phyloP scores from a whole-genome alignment of 176 grass and related monocot species.

The Cocos nucifera region DNA sequence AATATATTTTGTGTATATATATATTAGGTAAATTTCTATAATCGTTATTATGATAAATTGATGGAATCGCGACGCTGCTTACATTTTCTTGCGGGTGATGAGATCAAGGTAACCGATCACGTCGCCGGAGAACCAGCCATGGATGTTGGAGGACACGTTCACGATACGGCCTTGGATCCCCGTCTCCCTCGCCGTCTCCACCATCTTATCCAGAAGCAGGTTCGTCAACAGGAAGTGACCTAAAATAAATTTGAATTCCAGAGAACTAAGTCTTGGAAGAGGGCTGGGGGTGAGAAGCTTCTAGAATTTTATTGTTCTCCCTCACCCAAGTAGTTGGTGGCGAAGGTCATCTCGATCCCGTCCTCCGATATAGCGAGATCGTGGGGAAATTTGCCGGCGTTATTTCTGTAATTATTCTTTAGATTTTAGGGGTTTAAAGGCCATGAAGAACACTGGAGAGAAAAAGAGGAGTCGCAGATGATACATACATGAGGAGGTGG shows the following conservation, averaged over 20 bases:
- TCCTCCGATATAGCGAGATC: conserved; percentile 78
- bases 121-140: conserved; percentile 89
- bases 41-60: no score
- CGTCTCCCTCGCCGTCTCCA: conserved; percentile 8
- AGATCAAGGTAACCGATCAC: conserved; percentile 62
- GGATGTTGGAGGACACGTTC: conserved; percentile 13
- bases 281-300: no score
- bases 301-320: no score
- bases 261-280: no score
- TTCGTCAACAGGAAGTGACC: conserved; percentile 84
- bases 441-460: neutral
- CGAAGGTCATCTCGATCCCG: conserved; percentile 98
- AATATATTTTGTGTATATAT: neutral
- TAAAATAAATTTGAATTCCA: conserved; percentile 1
- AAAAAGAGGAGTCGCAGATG: neutral
- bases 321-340: conserved; percentile 84
- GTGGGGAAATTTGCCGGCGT: conserved; percentile 95
- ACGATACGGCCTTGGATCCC: conserved; percentile 16
- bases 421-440: neutral
- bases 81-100: conserved; percentile 75
- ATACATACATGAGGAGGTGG: conserved; percentile 64
- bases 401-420: conserved; percentile 51
- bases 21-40: no score
- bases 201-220: conserved; percentile 34
- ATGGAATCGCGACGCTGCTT: neutral